Evolutionary conservation across 139 green algal species (phyloP).

Genomic region (Micromonas commoda): DNA sequence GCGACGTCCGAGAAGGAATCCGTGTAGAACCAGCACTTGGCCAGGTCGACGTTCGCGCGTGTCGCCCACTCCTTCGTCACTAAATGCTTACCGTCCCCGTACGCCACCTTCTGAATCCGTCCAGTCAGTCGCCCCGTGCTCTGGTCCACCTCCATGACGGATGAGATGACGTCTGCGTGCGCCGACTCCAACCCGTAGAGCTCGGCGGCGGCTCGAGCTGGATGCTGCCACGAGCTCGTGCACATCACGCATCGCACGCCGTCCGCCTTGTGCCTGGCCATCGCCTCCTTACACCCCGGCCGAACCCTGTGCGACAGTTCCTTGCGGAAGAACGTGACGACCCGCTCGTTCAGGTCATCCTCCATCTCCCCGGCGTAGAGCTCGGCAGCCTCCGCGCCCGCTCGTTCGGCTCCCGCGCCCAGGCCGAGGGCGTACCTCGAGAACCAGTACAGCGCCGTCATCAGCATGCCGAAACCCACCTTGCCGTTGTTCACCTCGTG

Average conservation of each 20-base stretch:
- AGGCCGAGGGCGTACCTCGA: constrained; percentile 12
- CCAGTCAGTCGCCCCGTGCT: neutral
- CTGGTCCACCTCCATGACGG: constrained; percentile 1
- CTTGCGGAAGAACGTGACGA: constrained; percentile 9
- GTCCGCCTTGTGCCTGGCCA: neutral
- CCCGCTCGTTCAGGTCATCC: neutral
- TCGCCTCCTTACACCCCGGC: neutral
- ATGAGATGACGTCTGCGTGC: neutral
- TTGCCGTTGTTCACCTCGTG: constrained; percentile 6
- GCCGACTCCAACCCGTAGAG: constrained; percentile 8
- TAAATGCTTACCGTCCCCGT: constrained; percentile 13
- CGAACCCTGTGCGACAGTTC: constrained; percentile 3
- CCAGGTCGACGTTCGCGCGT: neutral
- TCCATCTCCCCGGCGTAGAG: neutral
- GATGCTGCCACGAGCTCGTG: constrained; percentile 22
- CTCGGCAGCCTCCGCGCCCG: constrained; percentile 2
- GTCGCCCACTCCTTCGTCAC: constrained; percentile 1
- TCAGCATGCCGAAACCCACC: neutral
- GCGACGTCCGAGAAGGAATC: constrained; percentile 12
- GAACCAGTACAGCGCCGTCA: constrained; percentile 21
- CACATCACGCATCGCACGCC: constrained; percentile 1
- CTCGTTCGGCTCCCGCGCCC: neutral
- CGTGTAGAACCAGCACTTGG: constrained; percentile 20
- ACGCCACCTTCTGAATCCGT: neutral
- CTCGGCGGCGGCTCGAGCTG: neutral